Evolutionary conservation across 2,329 filamentous ascomycete genomes (phyloP).

Genomic region (Aaosphaeria pasadenensis): DNA sequence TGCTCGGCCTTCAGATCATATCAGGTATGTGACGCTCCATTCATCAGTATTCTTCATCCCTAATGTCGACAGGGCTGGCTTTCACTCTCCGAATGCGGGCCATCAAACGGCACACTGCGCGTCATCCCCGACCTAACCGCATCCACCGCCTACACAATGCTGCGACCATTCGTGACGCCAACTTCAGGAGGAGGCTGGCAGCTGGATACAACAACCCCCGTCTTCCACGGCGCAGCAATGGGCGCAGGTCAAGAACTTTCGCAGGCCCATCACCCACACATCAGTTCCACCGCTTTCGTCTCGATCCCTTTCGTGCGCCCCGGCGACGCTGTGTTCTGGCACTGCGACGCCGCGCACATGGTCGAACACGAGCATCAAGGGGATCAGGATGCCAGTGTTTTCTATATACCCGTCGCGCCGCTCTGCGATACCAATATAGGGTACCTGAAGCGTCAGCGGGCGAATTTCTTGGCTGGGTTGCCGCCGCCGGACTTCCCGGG

Average conservation of each 20-base stretch:
- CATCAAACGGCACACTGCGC: slow-evolving; percentile 13
- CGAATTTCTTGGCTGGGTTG: slow-evolving; percentile 8
- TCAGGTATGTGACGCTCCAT: too few relatives aligned
- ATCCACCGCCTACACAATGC: slow-evolving; percentile 16
- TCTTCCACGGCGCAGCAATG: slow-evolving; percentile 5
- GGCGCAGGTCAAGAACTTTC: slow-evolving; percentile 4
- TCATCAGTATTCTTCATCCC: too few relatives aligned
- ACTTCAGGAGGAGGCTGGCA: slow-evolving; percentile 2
- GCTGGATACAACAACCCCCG: slow-evolving; percentile 6
- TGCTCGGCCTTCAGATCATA: slow-evolving; percentile 5
- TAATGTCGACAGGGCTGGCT: slow-evolving; percentile 12
- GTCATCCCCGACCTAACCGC: slow-evolving; percentile 13
- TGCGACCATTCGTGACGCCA: slow-evolving; percentile 15
- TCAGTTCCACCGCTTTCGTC: slow-evolving; percentile 11
- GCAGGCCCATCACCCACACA: slow-evolving; percentile 10
- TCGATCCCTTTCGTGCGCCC: slow-evolving; percentile 16
- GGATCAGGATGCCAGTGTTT: slow-evolving; percentile 15
- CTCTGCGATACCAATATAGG: slow-evolving; percentile 15
- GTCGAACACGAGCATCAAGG: slow-evolving; percentile 18
- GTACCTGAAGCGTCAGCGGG: slow-evolving; percentile 8
- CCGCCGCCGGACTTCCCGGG: slow-evolving; percentile 3
- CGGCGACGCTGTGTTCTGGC: slow-evolving; percentile 23
- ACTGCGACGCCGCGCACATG: slow-evolving; percentile 20
- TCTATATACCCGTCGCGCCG: slow-evolving; percentile 16
- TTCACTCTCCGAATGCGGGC: slow-evolving; percentile 11